Evolutionary conservation across 768 basidiomycete genomes (phyloP).

Genomic region (Rhodosporidiobolus sp.): DNA sequence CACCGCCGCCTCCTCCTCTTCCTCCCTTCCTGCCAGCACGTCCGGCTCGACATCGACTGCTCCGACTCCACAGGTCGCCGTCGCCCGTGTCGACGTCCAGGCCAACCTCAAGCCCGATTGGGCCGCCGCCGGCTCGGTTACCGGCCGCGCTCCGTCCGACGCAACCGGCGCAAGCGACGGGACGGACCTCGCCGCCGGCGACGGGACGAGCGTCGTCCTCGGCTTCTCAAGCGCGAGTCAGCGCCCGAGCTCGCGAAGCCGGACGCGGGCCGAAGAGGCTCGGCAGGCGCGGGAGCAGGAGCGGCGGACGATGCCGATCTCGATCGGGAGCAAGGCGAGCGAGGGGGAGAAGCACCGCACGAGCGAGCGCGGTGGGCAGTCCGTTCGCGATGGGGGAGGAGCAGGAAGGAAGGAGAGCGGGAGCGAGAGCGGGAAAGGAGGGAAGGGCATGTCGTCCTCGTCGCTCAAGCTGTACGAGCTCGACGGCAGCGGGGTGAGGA

Average conservation of each 20-base stretch:
- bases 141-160: not conserved
- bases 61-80: slow-evolving; percentile 15
- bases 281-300: not conserved
- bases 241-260: not conserved
- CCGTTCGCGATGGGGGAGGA: not conserved
- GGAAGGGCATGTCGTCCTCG: slow-evolving; percentile 9
- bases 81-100: slow-evolving; percentile 28
- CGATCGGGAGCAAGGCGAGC: slow-evolving; percentile 15
- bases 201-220: not conserved
- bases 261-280: not conserved
- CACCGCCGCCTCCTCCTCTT: slow-evolving; percentile 3
- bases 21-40: not conserved
- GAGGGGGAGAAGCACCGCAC: not conserved
- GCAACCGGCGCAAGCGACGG: not conserved
- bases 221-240: not conserved
- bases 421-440: not conserved
- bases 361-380: not conserved
- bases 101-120: slow-evolving; percentile 21
- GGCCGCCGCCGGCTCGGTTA: not conserved
- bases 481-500: slow-evolving; percentile 7
- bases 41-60: not conserved
- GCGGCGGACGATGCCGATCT: slow-evolving; percentile 28
- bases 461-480: slow-evolving; percentile 27
- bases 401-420: not conserved
- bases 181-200: not conserved